phyloP scores from a whole-genome alignment of 2,329 filamentous ascomycete species.

The Cytospora leucostoma region DNA sequence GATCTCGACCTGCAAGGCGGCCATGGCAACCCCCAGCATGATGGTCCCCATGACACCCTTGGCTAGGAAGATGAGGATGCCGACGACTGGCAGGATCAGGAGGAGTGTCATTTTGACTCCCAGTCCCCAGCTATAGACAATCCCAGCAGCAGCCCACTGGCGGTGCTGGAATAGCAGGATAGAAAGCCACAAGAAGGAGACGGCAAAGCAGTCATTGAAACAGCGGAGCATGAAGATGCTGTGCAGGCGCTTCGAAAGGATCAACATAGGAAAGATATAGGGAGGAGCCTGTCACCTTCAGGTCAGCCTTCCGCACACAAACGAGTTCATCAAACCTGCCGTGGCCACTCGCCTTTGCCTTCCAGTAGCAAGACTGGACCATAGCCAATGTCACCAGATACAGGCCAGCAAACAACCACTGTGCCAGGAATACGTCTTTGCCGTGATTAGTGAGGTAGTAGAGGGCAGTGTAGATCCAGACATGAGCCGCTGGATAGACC shows the following conservation, averaged over 20 bases:
- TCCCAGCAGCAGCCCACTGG: constrained; percentile 70
- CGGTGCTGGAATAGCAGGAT: constrained; percentile 76
- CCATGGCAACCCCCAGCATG: constrained; percentile 19
- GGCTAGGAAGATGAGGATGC: constrained; percentile 72
- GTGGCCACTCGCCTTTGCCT: constrained; percentile 59
- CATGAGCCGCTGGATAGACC: constrained; percentile 92
- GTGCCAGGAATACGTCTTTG: constrained; percentile 74
- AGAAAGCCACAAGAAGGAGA: constrained; percentile 79
- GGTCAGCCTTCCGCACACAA: background rate
- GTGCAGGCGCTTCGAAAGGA: constrained; percentile 89
- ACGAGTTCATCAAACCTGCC: background rate
- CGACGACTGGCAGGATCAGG: constrained; percentile 79
- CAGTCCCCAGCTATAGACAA: constrained; percentile 75
- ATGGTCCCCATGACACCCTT: constrained; percentile 74
- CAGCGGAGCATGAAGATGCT: constrained; percentile 89
- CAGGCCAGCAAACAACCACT: constrained; percentile 76
- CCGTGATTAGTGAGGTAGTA: constrained; percentile 79
- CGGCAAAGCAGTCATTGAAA: constrained; percentile 94
- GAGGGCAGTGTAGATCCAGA: constrained; percentile 83
- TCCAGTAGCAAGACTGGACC: constrained; percentile 80
- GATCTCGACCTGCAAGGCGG: constrained; percentile 60
- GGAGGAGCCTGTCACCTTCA: constrained; percentile 65
- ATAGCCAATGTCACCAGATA: constrained; percentile 76
- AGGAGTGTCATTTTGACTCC: constrained; percentile 96
- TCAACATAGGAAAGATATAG: constrained; percentile 82